Base-by-base conservation (phyloP, 2,329 filamentous ascomycete genomes). In the Claviceps cyperi region DNA sequence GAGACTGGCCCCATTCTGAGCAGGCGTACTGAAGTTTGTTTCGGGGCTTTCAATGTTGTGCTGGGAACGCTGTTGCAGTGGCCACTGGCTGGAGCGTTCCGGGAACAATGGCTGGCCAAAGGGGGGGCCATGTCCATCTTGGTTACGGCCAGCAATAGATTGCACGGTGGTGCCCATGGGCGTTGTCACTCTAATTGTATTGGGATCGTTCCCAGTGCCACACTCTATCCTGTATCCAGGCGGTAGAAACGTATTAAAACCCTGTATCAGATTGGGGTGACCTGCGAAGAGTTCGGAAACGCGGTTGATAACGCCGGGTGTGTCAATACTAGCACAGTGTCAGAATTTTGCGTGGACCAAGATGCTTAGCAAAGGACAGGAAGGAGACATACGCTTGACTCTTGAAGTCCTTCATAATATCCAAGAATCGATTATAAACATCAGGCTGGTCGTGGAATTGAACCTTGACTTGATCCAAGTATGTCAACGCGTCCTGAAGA, bases 381-480 rank as follows among this genome's bases (percentile, higher is more conserved):
- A 21, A 13, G 44, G 40, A 45, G 50, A 76, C 84, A 69, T 73
- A 90, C 79, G 90, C 89, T 69, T 95, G 91, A 60, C 89, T 95
- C 69, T 98, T 98, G 66, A 98, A 98, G 59, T 98, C 92, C 63
- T 98, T 98, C 92, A 98, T 98, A 46, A 98, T 98, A 59, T 98
- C 92, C 44, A 98, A 71, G 59, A 98, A 97, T 38, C 86, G 77
- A 61, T 97, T 97, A 62, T 98, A 98, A 0, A 98, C 92, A 65
- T 97, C 91, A 4, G 92, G 90, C 57, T 96, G 89, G 55, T 97
- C 91, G 53, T 89, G 86, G 59, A 98, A 98, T 62, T 95, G 90
- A 28, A 97, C 90, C 68, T 98, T 98, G 55, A 98, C 92, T 66
- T 97, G 92, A 62, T 98, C 92, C 22, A 98, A 78, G 62, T 98